phyloP scores from a whole-genome alignment of 78 protist genomes.

The Polysphondylium violaceum region DNA sequence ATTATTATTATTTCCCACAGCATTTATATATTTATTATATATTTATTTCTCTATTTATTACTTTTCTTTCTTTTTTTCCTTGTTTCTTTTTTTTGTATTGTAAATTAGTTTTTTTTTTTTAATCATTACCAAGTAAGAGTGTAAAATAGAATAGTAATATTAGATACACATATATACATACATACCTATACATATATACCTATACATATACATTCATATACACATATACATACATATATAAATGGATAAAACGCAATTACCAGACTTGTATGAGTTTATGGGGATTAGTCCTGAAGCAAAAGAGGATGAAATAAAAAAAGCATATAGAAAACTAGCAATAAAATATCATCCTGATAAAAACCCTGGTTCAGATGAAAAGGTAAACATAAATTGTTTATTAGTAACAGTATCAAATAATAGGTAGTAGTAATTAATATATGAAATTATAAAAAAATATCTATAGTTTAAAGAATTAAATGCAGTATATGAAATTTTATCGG shows the following conservation, averaged over 20 bases:
- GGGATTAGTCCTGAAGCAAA: slow-evolving; percentile 32
- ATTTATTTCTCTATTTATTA: too few relatives aligned
- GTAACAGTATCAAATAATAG: too few relatives aligned
- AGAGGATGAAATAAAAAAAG: slow-evolving; percentile 60
- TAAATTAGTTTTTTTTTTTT: too few relatives aligned
- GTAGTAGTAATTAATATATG: too few relatives aligned
- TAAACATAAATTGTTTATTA: too few relatives aligned
- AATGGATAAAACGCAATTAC: not conserved
- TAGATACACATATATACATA: not conserved
- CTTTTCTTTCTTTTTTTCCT: too few relatives aligned
- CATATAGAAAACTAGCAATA: slow-evolving; percentile 48
- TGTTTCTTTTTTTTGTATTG: too few relatives aligned
- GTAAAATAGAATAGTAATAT: not conserved
- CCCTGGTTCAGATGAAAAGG: slow-evolving; percentile 49
- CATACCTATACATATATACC: not conserved
- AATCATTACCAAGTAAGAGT: not conserved
- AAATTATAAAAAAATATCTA: not conserved
- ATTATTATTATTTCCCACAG: too few relatives aligned
- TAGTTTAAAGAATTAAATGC: slow-evolving; percentile 75
- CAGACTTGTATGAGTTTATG: slow-evolving; percentile 46
- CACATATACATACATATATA: too few relatives aligned
- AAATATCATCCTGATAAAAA: slow-evolving; percentile 65
- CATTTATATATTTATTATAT: too few relatives aligned
- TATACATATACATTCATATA: too few relatives aligned
- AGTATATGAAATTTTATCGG: slow-evolving; percentile 66